Evolutionary conservation across 495 filamentous ascomycete genomes (phyloP).

Genomic region (Neurospora cerealis): DNA sequence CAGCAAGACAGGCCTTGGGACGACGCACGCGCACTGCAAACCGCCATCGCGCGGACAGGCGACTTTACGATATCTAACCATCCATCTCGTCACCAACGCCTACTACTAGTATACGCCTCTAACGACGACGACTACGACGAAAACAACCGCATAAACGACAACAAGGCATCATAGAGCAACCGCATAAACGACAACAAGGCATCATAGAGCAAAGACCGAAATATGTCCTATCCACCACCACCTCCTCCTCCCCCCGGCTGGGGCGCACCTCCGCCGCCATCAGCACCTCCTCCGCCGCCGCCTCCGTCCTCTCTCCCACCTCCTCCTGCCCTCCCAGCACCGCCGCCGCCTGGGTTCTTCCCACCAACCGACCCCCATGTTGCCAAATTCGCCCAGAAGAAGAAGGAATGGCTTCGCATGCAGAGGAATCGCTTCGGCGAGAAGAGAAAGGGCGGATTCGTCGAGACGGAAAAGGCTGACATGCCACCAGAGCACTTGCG

Average conservation of each 20-base stretch:
- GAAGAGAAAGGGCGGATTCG: constrained; percentile 91
- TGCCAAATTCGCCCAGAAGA: constrained; percentile 96
- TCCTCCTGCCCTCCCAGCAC: constrained; percentile 52
- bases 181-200: neutral
- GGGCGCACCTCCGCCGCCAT: constrained; percentile 35
- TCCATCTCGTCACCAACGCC: neutral
- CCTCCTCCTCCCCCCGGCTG: constrained; percentile 50
- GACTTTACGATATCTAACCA: neutral
- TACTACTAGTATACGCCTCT: neutral
- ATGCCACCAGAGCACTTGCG: constrained; percentile 98
- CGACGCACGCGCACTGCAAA: constrained; percentile 7
- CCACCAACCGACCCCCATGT: constrained; percentile 77
- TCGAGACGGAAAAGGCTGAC: constrained; percentile 96
- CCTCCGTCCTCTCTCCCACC: constrained; percentile 66
- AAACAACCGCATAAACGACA: neutral
- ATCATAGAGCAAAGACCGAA: constrained; percentile 17
- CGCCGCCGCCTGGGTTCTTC: constrained; percentile 82
- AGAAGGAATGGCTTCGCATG: constrained; percentile 93
- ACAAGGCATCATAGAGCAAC: neutral
- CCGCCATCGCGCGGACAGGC: constrained; percentile 11
- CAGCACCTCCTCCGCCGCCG: constrained; percentile 63
- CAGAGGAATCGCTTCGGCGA: constrained; percentile 93
- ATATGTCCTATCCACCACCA: constrained; percentile 65
- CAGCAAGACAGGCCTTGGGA: neutral
- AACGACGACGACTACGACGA: constrained; percentile 1